A percentile compares a stretch with the other conserved stretches of the same genome.
phyloP scores from a whole-genome alignment of 331 rosid genomes.

The Quercus lobata region DNA sequence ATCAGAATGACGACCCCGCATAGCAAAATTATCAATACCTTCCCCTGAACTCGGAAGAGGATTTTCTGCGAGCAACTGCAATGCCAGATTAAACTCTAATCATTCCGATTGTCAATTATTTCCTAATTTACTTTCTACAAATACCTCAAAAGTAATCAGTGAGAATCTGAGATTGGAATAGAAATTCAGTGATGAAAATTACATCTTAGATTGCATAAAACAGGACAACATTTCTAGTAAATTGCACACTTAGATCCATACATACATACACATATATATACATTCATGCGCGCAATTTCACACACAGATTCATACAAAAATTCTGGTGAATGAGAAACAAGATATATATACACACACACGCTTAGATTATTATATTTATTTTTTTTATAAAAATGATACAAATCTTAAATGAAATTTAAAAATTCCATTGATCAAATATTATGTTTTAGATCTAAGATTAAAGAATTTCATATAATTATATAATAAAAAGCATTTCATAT shows the following conservation, averaged over 20 bases:
- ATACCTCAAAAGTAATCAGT: background rate
- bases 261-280: background rate
- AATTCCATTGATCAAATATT: background rate
- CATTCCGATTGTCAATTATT: background rate
- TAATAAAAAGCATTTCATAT: too few relatives aligned
- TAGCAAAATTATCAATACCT: slow-evolving; percentile 34
- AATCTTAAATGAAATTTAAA: background rate
- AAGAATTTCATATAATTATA: background rate
- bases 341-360: too few relatives aligned
- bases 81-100: slow-evolving; percentile 14
- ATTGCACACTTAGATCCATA: background rate
- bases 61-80: slow-evolving; percentile 24
- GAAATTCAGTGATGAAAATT: background rate
- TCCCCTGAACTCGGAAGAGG: slow-evolving; percentile 22
- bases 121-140: background rate
- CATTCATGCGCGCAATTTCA: background rate
- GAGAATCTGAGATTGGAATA: background rate
- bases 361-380: too few relatives aligned
- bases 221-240: background rate
- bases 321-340: background rate
- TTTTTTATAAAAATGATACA: background rate
- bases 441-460: background rate
- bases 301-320: background rate
- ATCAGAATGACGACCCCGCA: slow-evolving; percentile 64
- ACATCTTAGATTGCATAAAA: slow-evolving; percentile 23